These are phyloP conservation scores for Dothideomycetes sp. DNA, from an alignment of 2,329 filamentous ascomycete species.

Conservation along the genomic window DNA sequence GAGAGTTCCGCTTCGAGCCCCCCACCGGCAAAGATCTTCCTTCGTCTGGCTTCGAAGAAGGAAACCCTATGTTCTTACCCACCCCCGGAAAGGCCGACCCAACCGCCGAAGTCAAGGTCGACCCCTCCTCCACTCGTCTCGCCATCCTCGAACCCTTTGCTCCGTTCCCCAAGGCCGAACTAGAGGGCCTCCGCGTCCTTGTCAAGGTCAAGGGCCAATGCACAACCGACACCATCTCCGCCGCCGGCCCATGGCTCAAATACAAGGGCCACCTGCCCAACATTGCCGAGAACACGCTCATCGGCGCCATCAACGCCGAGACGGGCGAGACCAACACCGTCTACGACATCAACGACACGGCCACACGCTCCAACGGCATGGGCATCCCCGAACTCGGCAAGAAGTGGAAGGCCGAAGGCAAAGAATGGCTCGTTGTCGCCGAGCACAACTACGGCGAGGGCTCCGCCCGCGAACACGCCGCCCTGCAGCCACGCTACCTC, in stretches of 20 bases:
- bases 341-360: constrained; percentile 70
- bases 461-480: constrained; percentile 79
- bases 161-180: constrained; percentile 66
- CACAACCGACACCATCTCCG: constrained; percentile 97
- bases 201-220: constrained; percentile 97
- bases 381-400: constrained; percentile 81
- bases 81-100: constrained; percentile 62
- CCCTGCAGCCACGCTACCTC: constrained; percentile 81
- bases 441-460: constrained; percentile 98
- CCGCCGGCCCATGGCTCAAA: constrained; percentile 93
- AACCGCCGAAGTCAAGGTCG: constrained; percentile 61
- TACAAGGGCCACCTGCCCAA: constrained; percentile 99
- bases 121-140: constrained; percentile 79
- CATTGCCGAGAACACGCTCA: constrained; percentile 94
- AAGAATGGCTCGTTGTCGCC: constrained; percentile 85
- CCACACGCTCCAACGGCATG: constrained; percentile 28
- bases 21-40: constrained; percentile 53
- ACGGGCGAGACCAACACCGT: constrained; percentile 89
- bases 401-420: constrained; percentile 65
- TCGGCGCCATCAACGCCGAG: constrained; percentile 84
- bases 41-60: constrained; percentile 67
- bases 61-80: constrained; percentile 63
- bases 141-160: constrained; percentile 85
- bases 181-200: constrained; percentile 70
- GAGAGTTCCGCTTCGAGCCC: constrained; percentile 70